Base-by-base conservation (phyloP, 2,329 filamentous ascomycete genomes). In the Mollisiaceae sp. region DNA sequence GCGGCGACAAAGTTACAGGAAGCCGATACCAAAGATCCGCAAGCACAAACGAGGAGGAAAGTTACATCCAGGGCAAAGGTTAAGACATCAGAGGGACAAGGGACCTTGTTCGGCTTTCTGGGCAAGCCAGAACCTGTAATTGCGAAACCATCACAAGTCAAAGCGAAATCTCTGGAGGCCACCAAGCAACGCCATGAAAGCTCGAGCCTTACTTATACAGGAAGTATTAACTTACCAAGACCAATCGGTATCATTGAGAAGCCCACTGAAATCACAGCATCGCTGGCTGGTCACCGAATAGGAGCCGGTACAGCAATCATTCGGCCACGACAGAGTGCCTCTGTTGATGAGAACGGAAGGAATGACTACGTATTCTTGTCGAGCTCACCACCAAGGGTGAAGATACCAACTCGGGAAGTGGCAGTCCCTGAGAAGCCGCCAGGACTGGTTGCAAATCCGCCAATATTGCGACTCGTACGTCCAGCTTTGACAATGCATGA, bases 301-400 rank as follows among this genome's bases (percentile, higher is more conserved):
- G 64, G 67, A 1, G 22, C 63, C 18, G 47, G 59, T 41, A 64
- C 69, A 24, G 65, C 65, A 4, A 59, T 62, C 2, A 66, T 54
- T 18, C 70, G 73, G 18, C 75, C 74, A 5, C 66, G 69, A 32
- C 65, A 68, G 27, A 62, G 50, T 47, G 20, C 12, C 60, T 66
- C 35, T 52, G 22, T 52, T 38, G 43, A 64, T 43, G 52, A 67
- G 55, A 24, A 66, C 54, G 57, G 61, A n/a, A 45, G 68, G 43
- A 70, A 71, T 56, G 58, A 68, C 58, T 74, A 75, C 66, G 62
- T 74, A 50, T 75, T 77, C 60, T 62, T 78, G 20, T 73, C 77
- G 39, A 71, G 70, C 52, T 74, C 76, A 43, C 73, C 73, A n/a
- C 71, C 70, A 9, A 67, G 67, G 62, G 60, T 67, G 18, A 69